Conservation (phyloP, 2,329 filamentous ascomycete species). For the Aspergillus tamarii region DNA sequence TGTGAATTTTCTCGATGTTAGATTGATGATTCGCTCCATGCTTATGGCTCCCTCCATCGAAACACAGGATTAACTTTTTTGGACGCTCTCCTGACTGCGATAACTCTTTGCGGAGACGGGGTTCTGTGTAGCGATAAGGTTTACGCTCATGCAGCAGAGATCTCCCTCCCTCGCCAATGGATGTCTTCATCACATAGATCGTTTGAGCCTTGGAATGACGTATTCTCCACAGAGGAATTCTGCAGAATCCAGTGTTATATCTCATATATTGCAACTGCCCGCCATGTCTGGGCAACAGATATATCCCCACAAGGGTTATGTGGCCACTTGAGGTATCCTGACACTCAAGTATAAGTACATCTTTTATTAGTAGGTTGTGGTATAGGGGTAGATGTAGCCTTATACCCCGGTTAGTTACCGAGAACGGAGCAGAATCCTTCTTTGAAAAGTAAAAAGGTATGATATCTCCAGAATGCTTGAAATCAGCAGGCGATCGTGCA, state of each 20-base stretch:
- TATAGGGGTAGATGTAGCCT: background rate
- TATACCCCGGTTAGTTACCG: conserved; percentile 1
- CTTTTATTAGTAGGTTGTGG: background rate
- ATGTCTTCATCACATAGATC: background rate
- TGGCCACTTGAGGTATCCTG: background rate
- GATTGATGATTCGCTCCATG: background rate
- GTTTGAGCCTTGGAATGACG: background rate
- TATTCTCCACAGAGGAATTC: background rate
- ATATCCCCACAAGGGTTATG: background rate
- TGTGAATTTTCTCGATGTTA: background rate
- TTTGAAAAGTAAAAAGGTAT: background rate
- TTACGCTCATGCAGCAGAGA: background rate
- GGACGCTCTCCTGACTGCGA: background rate
- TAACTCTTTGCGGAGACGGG: background rate
- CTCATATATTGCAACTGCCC: background rate
- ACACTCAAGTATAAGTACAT: background rate
- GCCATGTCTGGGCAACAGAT: background rate
- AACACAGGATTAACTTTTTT: background rate
- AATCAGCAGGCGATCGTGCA: conserved; percentile 1
- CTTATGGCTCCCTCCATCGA: background rate
- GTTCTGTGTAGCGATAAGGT: background rate
- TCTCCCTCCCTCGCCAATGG: background rate
- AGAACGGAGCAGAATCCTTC: background rate
- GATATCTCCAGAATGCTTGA: background rate
- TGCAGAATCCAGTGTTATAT: background rate